Evolutionary conservation across 2,329 filamentous ascomycete genomes (phyloP), one percentile per base, ranked within the genome.

Genomic region (Cladobotryum mycophilum): DNA sequence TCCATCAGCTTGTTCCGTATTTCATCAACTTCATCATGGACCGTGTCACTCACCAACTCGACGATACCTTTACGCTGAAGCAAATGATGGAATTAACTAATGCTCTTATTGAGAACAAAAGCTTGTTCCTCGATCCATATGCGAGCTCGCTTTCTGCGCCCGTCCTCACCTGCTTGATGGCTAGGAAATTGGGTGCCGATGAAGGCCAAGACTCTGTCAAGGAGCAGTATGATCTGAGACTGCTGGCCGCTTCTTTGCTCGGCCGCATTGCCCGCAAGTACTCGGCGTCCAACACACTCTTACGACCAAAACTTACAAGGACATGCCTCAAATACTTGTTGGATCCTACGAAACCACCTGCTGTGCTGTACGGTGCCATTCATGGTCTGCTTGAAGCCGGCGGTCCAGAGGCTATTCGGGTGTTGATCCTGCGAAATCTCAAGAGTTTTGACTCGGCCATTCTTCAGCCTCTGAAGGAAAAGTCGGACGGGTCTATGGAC

Each of bases 21-120:
- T 96, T 97, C 61, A 86, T 96, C 53, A 90, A 95, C 66, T 97
- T 96, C 67, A 87, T 97, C 61, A 86, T 90, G 17, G 92, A 96
- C 67, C 93, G 96, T 69, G 89, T 99, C 46, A 97, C 93, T 1
- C 93, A 99, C 67, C 87, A 85, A 58, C 79, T 96, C 57, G 91
- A 95, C 70, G 88, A 95, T 66, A 79, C 91, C 2, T 96, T 96
- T 65, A 82, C 90, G 5, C 76, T 99, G 18, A 85, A 84, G 17
- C 89, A 95, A 67, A 93, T 95, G 82, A 92, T 99, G 86, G 85
- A 90, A 61, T 81, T 97, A 53, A 85, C 88, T 1, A 81, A 88
- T 45, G 89, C 92, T 2, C 75, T 99, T 46, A 86, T 96, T 45
- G 81, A 85, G 58, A 97, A 96, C 64, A 80, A 83, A 52, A 84